These are phyloP conservation scores for Erodium trifolium DNA, from an alignment of 441 rosid species.

Conservation along the genomic window DNA sequence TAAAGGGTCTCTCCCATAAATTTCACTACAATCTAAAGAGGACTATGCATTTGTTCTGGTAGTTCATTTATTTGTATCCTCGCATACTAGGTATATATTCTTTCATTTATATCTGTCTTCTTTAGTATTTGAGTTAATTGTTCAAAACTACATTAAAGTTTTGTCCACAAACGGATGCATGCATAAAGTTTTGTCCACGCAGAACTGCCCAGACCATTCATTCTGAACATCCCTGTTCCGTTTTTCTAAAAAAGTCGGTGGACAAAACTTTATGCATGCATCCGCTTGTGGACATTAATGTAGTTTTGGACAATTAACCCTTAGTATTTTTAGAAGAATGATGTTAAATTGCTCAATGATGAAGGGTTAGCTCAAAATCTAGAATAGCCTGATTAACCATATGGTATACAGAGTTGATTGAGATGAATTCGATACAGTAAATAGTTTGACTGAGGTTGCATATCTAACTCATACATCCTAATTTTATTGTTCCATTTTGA, in stretches of 20 bases:
- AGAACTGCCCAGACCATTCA: no score
- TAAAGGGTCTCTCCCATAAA: not conserved
- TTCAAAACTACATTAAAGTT: no score
- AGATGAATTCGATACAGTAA: not conserved
- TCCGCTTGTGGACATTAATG: no score
- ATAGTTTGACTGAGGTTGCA: not conserved
- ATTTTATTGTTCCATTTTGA: not conserved
- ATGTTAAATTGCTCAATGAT: not conserved
- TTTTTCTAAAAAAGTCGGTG: no score
- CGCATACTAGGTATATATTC: not conserved
- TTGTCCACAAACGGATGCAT: no score
- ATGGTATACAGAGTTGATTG: not conserved
- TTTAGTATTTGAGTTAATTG: not conserved
- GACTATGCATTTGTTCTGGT: not conserved
- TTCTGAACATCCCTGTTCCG: no score
- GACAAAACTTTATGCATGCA: no score
- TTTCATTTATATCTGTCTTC: not conserved
- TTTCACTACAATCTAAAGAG: not conserved
- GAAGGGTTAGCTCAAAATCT: constrained; percentile 1
- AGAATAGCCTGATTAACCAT: not conserved
- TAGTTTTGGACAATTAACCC: no score
- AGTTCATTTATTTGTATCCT: not conserved
- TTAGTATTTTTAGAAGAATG: not conserved
- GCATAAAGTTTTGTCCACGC: no score
- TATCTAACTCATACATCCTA: not conserved